These are phyloP conservation scores for Blastocystis sp. DNA, from an alignment of 352 stramenopile genomes.

Conservation along the genomic window DNA sequence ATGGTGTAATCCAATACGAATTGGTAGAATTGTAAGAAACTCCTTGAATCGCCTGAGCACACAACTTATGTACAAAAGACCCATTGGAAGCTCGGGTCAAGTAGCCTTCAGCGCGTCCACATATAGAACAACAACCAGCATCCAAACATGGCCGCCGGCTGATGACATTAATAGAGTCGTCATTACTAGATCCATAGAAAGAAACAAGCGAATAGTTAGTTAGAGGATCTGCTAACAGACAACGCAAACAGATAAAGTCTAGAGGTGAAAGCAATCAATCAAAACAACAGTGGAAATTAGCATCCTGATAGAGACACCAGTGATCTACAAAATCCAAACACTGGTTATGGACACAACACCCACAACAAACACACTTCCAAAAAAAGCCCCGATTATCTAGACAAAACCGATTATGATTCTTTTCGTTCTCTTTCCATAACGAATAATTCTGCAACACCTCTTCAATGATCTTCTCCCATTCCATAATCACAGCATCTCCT, in stretches of 20 bases:
- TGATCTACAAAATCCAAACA: constrained; percentile 49
- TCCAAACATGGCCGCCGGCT: neutral
- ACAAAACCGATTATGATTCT: neutral
- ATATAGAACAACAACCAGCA: neutral
- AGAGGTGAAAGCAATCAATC: neutral
- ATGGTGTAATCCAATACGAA: neutral
- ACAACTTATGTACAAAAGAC: constrained; percentile 25
- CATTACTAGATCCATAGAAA: neutral
- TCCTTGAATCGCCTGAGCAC: neutral
- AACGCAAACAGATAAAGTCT: constrained; percentile 50
- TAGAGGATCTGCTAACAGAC: constrained; percentile 4
- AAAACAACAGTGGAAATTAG: neutral
- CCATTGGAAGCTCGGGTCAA: neutral
- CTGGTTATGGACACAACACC: neutral
- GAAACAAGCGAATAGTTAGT: neutral
- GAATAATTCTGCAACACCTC: neutral
- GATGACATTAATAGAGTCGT: neutral
- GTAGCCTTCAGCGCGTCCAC: neutral
- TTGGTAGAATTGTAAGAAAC: neutral
- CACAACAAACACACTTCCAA: constrained; percentile 44
- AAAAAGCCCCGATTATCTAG: neutral
- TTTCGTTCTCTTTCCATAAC: neutral
- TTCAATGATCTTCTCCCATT: neutral
- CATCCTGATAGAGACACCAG: constrained; percentile 18
- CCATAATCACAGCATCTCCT: neutral